Evolutionary conservation across 2,329 filamentous ascomycete species (phyloP).

Genomic region (Trichoderma simmonsii): DNA sequence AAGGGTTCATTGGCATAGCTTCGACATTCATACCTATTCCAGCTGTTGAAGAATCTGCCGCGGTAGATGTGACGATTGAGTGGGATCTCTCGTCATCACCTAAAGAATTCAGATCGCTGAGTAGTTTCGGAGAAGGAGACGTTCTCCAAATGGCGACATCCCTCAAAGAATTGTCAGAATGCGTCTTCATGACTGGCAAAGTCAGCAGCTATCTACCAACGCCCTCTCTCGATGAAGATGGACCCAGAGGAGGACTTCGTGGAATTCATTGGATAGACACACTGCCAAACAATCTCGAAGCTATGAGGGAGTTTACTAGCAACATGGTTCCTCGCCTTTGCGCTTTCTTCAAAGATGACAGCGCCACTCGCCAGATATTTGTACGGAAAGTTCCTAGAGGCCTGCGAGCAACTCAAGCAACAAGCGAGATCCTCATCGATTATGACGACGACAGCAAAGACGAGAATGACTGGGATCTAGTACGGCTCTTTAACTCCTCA

Average conservation of each 20-base stretch:
- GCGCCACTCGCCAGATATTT: not conserved
- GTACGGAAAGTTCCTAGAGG: not conserved
- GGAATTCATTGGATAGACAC: not conserved
- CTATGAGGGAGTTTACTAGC: not conserved
- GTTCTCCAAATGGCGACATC: not conserved
- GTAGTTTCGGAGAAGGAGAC: not conserved
- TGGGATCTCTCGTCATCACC: not conserved
- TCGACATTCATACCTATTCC: not conserved
- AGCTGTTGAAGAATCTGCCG: not conserved
- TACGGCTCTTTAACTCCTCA: not conserved
- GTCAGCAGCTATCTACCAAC: not conserved
- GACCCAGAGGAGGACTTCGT: not conserved
- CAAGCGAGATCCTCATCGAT: not conserved
- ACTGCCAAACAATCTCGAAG: not conserved
- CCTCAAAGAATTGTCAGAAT: not conserved
- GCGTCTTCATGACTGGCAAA: not conserved
- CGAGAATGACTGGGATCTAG: constrained; percentile 4
- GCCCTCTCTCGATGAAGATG: not conserved
- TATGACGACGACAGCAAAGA: not conserved
- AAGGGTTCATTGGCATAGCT: not conserved
- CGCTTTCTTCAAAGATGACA: constrained; percentile 7
- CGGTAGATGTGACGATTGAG: not conserved
- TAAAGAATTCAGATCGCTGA: not conserved
- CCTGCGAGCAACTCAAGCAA: not conserved
- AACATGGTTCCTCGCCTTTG: constrained; percentile 5